Base-by-base conservation (phyloP, 1,139 yeast species). In the Geotrichum citri-aurantii region DNA sequence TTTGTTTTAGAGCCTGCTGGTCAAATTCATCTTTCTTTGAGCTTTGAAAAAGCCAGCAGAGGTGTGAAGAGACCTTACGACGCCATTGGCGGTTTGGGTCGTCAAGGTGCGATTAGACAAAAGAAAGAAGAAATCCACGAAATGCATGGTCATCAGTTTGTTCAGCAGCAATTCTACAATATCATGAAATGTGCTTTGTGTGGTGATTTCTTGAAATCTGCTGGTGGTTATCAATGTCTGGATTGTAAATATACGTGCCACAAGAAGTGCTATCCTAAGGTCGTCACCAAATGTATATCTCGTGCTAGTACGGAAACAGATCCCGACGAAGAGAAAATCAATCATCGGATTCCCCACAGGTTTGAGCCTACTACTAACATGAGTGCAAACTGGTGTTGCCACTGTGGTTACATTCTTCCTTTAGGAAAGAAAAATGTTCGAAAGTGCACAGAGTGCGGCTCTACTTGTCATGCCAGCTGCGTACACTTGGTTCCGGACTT, bases 321-420 rank as follows among this genome's bases (percentile, higher is more conserved):
- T 71, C 83, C 86, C 3, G 95, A 88, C 69, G 98, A 91, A 69
- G 88, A 93, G 57, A 91, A 89, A 72, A 82, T 93, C 72, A 93
- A 93, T 69, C 98, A 93, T 71, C 88, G 96, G 65, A 93, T 93
- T 66, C 99, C 99, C 48, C 99, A 93, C 72, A 83, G 97, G 70
- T 92, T 92, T 71, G 97, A 89, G 65, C 92, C 95, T 26, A 82
- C 85, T 31, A 82, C 95, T 21, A 93, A 93, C 70, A 87, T 92
- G 75, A 95, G 97, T 68, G 95, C 99, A 3, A 92, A 92, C 70
- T 93, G 99, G 99, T 93, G 99, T 75, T 93, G 98, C 68, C 99
- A 93, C 71, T 93, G 99, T 80, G 99, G 99, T 62, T 91, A 90
- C 70, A 84, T 93, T 58, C 79, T 93, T 64, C 98, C 99, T 7